Evolutionary conservation across 2,329 filamentous ascomycete genomes (phyloP).

Genomic region (Sclerotinia sclerotiorum): DNA sequence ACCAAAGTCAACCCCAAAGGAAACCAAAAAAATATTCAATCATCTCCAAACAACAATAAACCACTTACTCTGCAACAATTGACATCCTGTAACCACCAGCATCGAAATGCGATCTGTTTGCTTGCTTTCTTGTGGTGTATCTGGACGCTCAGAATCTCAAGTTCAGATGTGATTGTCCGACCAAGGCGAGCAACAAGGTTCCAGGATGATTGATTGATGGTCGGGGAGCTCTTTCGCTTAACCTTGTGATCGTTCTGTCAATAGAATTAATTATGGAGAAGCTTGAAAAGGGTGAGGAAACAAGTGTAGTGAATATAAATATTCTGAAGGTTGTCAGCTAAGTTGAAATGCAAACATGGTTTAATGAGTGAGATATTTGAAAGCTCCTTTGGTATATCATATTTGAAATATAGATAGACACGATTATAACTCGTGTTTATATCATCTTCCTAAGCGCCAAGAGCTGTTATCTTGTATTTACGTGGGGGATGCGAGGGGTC

Average conservation of each 20-base stretch:
- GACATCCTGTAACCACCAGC: conserved; percentile 43
- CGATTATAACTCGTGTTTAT: neutral
- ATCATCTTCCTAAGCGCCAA: neutral
- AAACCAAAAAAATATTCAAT: neutral
- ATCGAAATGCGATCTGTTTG: conserved; percentile 19
- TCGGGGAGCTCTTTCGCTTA: conserved; percentile 10
- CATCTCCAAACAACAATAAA: neutral
- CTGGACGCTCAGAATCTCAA: neutral
- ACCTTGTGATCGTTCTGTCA: neutral
- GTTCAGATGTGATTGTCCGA: neutral
- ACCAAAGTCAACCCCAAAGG: neutral
- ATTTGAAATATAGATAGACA: too few relatives aligned
- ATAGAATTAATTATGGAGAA: too few relatives aligned
- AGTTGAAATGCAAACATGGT: neutral
- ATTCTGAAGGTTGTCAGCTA: too few relatives aligned
- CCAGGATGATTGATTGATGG: conserved; percentile 1
- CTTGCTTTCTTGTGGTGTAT: neutral
- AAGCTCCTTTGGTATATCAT: neutral
- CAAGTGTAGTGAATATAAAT: neutral
- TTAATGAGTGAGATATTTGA: neutral
- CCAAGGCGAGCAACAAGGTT: conserved; percentile 4
- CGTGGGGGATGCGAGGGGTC: neutral
- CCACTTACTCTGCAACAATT: conserved; percentile 48
- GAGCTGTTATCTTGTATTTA: neutral
- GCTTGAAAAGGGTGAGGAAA: too few relatives aligned